phyloP scores from a whole-genome alignment of 768 basidiomycete genomes.

The Pisolithus sp. region DNA sequence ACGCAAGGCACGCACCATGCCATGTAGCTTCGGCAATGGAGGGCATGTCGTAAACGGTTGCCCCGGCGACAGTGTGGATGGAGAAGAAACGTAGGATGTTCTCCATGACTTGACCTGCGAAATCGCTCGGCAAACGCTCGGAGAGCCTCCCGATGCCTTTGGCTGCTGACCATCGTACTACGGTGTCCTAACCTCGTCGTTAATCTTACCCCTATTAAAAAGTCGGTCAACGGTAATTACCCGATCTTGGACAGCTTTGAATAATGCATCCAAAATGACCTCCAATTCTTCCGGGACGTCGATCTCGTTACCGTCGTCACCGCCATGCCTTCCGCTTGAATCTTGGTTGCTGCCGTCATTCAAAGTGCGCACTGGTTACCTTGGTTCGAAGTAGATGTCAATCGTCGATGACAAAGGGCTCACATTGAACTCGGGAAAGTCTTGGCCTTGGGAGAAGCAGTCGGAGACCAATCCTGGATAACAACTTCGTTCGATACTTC shows the following conservation, averaged over 20 bases:
- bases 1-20: conserved; percentile 91
- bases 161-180: conserved; percentile 91
- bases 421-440: conserved; percentile 37
- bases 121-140: conserved; percentile 69
- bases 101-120: conserved; percentile 75
- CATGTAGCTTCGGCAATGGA: conserved; percentile 80
- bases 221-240: conserved; percentile 35
- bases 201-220: not conserved
- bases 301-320: conserved; percentile 35
- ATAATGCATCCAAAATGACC: conserved; percentile 60
- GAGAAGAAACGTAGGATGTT: conserved; percentile 71
- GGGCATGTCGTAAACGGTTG: conserved; percentile 63
- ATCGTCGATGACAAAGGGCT: conserved; percentile 9
- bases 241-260: conserved; percentile 73
- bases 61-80: conserved; percentile 62
- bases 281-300: conserved; percentile 83
- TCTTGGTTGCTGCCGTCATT: conserved; percentile 10
- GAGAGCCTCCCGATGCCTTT: conserved; percentile 86
- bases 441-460: conserved; percentile 46
- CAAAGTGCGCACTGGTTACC: conserved; percentile 19
- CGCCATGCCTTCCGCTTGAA: conserved; percentile 7
- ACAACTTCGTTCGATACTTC: conserved; percentile 61
- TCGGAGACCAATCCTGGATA: conserved; percentile 58
- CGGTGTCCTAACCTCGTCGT: conserved; percentile 64
- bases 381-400: conserved; percentile 23